A percentile compares a stretch with the other conserved stretches of the same genome.
These are phyloP conservation scores for Aspergillus sp. DNA, from an alignment of 2,329 filamentous ascomycete species.

Conservation along the genomic window DNA sequence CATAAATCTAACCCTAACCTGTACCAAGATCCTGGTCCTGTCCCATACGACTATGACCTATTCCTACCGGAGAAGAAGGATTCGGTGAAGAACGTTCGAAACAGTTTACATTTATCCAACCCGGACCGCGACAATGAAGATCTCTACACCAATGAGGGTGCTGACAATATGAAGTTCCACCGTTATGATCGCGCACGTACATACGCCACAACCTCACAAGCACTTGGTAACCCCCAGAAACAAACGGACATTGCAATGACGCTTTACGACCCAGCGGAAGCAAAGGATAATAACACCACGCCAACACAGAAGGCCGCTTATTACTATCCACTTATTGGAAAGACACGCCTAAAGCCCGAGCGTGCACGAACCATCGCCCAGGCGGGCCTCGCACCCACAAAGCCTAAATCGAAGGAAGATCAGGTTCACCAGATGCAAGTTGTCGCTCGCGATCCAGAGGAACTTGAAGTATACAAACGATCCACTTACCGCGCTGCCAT, in stretches of 20 bases:
- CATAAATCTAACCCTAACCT: constrained; percentile 51
- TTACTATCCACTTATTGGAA: constrained; percentile 61
- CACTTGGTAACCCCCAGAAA: constrained; percentile 50
- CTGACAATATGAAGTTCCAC: constrained; percentile 49
- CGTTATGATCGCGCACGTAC: constrained; percentile 58
- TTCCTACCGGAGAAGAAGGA: constrained; percentile 54
- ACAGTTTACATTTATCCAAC: constrained; percentile 55
- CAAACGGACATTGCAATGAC: constrained; percentile 60
- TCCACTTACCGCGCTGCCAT: constrained; percentile 45
- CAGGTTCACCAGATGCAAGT: constrained; percentile 56
- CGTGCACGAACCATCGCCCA: constrained; percentile 45
- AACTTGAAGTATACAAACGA: constrained; percentile 50
- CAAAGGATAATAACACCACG: constrained; percentile 17
- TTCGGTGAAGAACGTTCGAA: constrained; percentile 52
- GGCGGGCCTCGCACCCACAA: constrained; percentile 39
- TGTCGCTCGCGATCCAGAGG: constrained; percentile 51
- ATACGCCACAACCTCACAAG: constrained; percentile 60
- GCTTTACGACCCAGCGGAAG: constrained; percentile 52
- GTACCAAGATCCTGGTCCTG: constrained; percentile 52
- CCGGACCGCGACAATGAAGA: constrained; percentile 54
- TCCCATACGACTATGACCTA: constrained; percentile 60
- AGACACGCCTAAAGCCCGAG: constrained; percentile 56
- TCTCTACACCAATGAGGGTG: constrained; percentile 48
- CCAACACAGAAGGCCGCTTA: constrained; percentile 56
- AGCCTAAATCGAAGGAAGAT: constrained; percentile 43